Evolutionary conservation across 129 eudicot genomes (phyloP), one percentile per base, ranked within the genome.

Genomic region (Artemisia tridentata): DNA sequence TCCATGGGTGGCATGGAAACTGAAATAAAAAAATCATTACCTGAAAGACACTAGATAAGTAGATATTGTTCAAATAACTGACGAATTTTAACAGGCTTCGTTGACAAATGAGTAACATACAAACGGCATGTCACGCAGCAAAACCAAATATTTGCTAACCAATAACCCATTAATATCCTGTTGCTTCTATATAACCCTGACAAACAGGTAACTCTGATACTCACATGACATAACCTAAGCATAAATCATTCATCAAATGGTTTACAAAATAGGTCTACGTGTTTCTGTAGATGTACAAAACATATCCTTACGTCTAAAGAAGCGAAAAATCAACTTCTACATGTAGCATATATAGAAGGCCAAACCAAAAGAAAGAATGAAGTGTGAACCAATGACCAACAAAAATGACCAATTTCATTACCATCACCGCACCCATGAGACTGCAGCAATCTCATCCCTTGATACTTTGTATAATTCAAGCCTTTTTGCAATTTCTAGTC

Each of bases 381-480:
- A 63, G 72, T 49, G 77, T 78, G 67, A 71, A 46, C 57, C 50
- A 66, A 66, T 55, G 48, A 47, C 47, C 72, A 69, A 69, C 69
- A 63, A 69, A 49, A 17, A 63, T 17, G 48, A 61, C 63, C 38
- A 75, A 52, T 27, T 34, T 49, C 49, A 25, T 70, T 50, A 63
- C 57, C 57, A 68, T 86, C 80, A 80, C 57, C 84, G 72, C 47
- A 72, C 79, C 88, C 86, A 86, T 61, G 82, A 45, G 16, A 84
- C 88, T 0, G 86, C 65, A 18, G 81, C 86, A 43, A 86, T 84
- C 82, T 86, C 92, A 11, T 81, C 80, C 72, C 84, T 86, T 18
- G 92, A 87, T 41, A 79, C 71, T 38, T 86, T 86, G 76, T 84
- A 81, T 56, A 86, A 71, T 51, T 86, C 81, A 9, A 86, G 84